Base-by-base conservation (phyloP, 257 asterid genomes). In the Gentiana straminea region DNA sequence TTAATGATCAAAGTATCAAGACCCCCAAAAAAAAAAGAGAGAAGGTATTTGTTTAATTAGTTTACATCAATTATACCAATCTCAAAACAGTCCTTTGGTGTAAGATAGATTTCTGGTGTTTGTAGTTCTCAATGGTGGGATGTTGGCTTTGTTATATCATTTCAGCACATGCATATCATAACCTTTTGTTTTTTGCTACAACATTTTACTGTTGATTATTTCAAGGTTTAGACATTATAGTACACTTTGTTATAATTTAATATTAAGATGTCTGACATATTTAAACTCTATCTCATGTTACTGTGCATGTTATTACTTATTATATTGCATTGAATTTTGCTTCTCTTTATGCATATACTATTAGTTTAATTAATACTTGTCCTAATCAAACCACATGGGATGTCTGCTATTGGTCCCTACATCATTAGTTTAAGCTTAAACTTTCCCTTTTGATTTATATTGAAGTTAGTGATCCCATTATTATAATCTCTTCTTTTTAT, bases 301-400 rank as follows among this genome's bases (percentile, higher is more conserved):
- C 71, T 67, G 52, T 79, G 79, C 81, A 76, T 86, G 89, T 73
- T 79, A 76, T 61, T 70, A 58, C 63, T 76, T 73, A 62, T 67
- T 80, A 67, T 64, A 72, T 69, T 71, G 64, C 87, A 69, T 78
- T 66, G 87, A 75, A 80, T 66, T 24, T 79, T 75, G 95, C 70
- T 68, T 81, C 68, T 54, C 73, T 73, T 65, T 59, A 62, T 74
- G 66, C 48, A 52, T 52, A 44, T 54, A 33, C 60, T 69, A 58
- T 62, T 68, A 63, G 13, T 79, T 39, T 56, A 24, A 71, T 55
- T 76, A 82, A 60, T 79, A 68, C 58, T 64, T 81, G 81, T 79
- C 86, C 76, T 81, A 79, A 83, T 83, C 94, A 74, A 81, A 60
- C 77, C 97, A 86, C 95, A 81, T 86, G 95, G 90, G 82, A 70